Evolutionary conservation across 495 filamentous ascomycete genomes (phyloP).

Genomic region (Podospora sp.): DNA sequence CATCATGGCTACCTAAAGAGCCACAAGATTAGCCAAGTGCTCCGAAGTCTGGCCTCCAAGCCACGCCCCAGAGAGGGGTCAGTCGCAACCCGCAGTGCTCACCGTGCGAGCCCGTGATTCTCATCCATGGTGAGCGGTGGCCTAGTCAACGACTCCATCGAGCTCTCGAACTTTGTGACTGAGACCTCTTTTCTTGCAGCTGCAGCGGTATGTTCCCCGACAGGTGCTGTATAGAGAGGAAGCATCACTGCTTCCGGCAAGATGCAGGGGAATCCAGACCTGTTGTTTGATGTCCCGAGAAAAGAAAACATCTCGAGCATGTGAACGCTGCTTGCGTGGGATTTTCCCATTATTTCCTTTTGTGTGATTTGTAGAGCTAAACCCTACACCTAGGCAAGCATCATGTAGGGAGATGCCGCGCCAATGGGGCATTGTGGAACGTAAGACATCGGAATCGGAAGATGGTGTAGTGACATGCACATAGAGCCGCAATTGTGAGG

Average conservation of each 20-base stretch:
- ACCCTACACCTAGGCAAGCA: not conserved
- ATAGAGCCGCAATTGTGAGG: not conserved
- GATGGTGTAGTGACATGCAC: not conserved
- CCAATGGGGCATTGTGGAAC: not conserved
- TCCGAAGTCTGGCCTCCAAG: no score
- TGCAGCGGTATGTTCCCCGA: not conserved
- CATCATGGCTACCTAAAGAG: not conserved
- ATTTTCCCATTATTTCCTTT: not conserved
- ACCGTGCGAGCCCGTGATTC: not conserved
- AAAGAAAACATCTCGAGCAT: not conserved
- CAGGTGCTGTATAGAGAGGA: not conserved
- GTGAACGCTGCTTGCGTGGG: no score
- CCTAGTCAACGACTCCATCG: no score
- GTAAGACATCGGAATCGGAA: not conserved
- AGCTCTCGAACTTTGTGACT: not conserved
- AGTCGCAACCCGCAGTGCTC: not conserved
- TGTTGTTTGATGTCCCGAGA: not conserved
- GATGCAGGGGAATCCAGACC: not conserved
- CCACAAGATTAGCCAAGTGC: not conserved
- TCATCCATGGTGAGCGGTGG: not conserved
- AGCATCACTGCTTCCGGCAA: not conserved
- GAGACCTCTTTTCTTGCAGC: not conserved
- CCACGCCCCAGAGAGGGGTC: no score
- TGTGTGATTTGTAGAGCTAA: not conserved
- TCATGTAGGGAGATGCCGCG: not conserved